Percentiles rank a stretch among this genome's conserved stretches.
These are phyloP conservation scores for Tulasnella calospora DNA, from an alignment of 768 basidiomycete genomes.

Conservation along the genomic window DNA sequence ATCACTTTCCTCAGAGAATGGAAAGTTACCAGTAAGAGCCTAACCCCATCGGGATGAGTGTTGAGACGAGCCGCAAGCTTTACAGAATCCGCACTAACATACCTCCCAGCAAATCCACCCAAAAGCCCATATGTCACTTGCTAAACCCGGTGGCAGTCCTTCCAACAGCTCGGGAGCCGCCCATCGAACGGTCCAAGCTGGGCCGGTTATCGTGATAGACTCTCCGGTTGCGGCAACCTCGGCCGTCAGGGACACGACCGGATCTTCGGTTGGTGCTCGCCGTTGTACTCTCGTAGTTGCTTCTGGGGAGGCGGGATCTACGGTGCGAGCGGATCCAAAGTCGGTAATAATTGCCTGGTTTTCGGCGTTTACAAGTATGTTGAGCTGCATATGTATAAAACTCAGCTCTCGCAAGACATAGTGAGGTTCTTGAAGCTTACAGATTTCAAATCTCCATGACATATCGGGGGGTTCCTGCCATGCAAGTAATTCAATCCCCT, in stretches of 20 bases:
- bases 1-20: too few species aligned
- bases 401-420: too few species aligned
- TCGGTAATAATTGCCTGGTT: too few species aligned
- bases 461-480: background rate
- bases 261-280: background rate
- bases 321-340: too few species aligned
- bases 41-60: background rate
- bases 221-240: background rate
- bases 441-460: background rate
- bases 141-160: background rate
- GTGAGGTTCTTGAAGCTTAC: too few species aligned
- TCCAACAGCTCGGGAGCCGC: background rate
- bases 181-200: background rate
- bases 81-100: background rate
- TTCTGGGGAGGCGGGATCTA: background rate
- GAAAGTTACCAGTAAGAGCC: background rate
- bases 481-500: background rate
- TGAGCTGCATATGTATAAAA: too few species aligned
- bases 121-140: background rate
- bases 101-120: background rate
- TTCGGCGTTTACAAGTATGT: too few species aligned
- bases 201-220: background rate
- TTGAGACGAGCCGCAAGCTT: background rate
- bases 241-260: too few species aligned
- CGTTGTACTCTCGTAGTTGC: background rate